phyloP scores from a whole-genome alignment of 805 yeast genomes.

The Maudiozyma turicensis region DNA sequence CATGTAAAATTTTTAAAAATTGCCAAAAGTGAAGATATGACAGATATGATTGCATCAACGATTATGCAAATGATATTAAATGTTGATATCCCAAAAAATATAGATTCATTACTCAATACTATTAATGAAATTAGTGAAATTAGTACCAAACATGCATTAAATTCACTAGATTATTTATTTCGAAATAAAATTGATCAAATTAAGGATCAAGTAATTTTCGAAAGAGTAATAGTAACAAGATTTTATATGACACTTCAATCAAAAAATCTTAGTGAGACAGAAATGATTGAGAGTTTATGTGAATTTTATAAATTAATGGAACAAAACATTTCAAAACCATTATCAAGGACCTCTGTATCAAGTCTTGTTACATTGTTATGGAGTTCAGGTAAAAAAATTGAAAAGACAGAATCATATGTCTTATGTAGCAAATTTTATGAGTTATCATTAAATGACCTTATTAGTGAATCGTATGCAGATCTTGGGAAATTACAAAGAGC shows the following conservation, averaged over 20 bases:
- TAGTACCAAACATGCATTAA: constrained; percentile 23
- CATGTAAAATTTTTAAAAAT: constrained; percentile 14
- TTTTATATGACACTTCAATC: constrained; percentile 20
- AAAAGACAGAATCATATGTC: constrained; percentile 15
- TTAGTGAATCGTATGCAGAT: constrained; percentile 23
- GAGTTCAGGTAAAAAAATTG: constrained; percentile 30
- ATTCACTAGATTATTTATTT: constrained; percentile 30
- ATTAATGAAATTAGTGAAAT: constrained; percentile 22
- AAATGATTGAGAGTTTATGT: constrained; percentile 14
- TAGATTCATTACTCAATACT: constrained; percentile 19
- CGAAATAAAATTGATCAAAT: constrained; percentile 24
- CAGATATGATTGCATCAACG: constrained; percentile 20
- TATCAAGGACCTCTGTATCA: constrained; percentile 26
- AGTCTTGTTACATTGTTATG: constrained; percentile 32
- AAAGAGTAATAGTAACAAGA: constrained; percentile 23
- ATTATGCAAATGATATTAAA: constrained; percentile 32
- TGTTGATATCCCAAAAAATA: constrained; percentile 15
- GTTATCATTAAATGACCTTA: constrained; percentile 18
- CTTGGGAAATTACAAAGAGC: constrained; percentile 32
- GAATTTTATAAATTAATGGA: constrained; percentile 23
- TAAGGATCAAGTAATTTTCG: constrained; percentile 20
- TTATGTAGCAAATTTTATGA: constrained; percentile 23
- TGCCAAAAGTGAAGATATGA: constrained; percentile 1
- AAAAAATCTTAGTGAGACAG: constrained; percentile 14
- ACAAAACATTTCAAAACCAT: constrained; percentile 15